Percentiles rank a stretch among this genome's conserved stretches.
These are phyloP conservation scores for Torrubiella hemipterigena DNA, from an alignment of 2,329 filamentous ascomycete genomes.

Conservation along the genomic window DNA sequence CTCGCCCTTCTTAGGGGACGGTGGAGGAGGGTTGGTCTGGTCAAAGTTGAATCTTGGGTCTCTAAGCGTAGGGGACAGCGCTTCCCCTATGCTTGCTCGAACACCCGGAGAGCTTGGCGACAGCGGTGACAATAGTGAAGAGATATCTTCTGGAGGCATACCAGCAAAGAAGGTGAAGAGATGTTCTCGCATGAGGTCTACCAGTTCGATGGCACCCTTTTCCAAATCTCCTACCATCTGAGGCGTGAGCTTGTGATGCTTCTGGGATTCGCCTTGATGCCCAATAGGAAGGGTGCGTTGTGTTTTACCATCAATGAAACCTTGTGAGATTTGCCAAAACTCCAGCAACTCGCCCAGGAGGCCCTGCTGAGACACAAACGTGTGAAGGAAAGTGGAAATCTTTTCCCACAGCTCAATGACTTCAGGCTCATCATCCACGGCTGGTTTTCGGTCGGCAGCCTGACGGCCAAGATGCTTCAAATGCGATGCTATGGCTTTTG, in stretches of 20 bases:
- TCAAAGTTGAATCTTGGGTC: constrained; percentile 75
- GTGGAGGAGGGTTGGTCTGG: constrained; percentile 60
- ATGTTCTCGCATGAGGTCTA: constrained; percentile 69
- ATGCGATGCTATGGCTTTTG: constrained; percentile 60
- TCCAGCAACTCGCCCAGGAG: constrained; percentile 82
- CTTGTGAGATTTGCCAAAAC: constrained; percentile 86
- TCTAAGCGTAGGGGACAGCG: constrained; percentile 42
- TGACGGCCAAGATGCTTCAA: constrained; percentile 63
- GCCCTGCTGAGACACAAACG: constrained; percentile 65
- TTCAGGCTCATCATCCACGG: constrained; percentile 64
- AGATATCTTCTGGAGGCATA: constrained; percentile 82
- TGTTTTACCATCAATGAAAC: constrained; percentile 77
- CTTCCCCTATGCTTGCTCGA: constrained; percentile 16
- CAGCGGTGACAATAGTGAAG: constrained; percentile 69
- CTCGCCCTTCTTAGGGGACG: constrained; percentile 68
- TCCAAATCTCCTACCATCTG: constrained; percentile 62
- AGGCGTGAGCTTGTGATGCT: constrained; percentile 68
- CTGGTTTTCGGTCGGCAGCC: constrained; percentile 44
- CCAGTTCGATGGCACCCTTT: constrained; percentile 69
- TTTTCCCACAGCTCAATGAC: constrained; percentile 91
- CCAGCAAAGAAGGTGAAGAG: constrained; percentile 76
- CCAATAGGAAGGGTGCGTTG: constrained; percentile 70
- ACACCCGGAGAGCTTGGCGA: constrained; percentile 46
- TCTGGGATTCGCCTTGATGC: constrained; percentile 67
- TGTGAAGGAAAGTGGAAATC: constrained; percentile 60